These are phyloP conservation scores for Aurantiochytrium sp. DNA, from an alignment of 108 stramenopile species.

Conservation along the genomic window DNA sequence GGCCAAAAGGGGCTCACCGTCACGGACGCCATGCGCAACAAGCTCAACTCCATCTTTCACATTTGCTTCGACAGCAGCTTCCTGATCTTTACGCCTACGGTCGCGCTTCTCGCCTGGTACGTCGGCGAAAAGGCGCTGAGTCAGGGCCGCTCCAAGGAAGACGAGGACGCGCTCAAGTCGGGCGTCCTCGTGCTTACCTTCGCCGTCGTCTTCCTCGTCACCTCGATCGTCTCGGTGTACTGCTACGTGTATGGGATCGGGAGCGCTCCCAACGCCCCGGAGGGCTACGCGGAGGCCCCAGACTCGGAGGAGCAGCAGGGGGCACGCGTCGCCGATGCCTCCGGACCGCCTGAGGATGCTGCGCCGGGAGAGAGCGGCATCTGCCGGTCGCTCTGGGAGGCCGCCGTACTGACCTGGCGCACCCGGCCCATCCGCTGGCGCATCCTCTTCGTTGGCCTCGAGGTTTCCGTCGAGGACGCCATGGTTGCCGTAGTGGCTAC, in stretches of 20 bases:
- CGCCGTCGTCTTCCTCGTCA: slow-evolving; percentile 8
- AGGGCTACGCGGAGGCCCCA: too few relatives aligned
- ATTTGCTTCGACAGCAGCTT: neutral
- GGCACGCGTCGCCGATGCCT: too few relatives aligned
- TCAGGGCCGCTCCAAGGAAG: neutral
- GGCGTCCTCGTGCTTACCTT: slow-evolving; percentile 11
- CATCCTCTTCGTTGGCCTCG: neutral
- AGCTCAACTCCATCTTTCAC: slow-evolving; percentile 13
- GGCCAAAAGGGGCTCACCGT: neutral
- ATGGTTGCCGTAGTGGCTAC: neutral
- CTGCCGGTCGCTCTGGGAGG: neutral
- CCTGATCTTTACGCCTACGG: neutral
- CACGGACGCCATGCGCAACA: slow-evolving; percentile 3
- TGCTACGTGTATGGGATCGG: neutral
- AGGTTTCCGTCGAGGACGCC: slow-evolving; percentile 1
- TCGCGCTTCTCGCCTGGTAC: neutral
- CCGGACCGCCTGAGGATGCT: too few relatives aligned
- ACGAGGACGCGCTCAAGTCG: neutral
- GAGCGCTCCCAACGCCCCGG: neutral
- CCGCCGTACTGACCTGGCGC: neutral
- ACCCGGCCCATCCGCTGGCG: slow-evolving; percentile 1
- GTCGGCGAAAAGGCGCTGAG: neutral
- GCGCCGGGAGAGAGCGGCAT: neutral
- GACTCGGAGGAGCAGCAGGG: too few relatives aligned
- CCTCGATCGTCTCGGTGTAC: neutral